Base-by-base conservation (phyloP, 495 filamentous ascomycete species). In the Tirmania nivea region DNA sequence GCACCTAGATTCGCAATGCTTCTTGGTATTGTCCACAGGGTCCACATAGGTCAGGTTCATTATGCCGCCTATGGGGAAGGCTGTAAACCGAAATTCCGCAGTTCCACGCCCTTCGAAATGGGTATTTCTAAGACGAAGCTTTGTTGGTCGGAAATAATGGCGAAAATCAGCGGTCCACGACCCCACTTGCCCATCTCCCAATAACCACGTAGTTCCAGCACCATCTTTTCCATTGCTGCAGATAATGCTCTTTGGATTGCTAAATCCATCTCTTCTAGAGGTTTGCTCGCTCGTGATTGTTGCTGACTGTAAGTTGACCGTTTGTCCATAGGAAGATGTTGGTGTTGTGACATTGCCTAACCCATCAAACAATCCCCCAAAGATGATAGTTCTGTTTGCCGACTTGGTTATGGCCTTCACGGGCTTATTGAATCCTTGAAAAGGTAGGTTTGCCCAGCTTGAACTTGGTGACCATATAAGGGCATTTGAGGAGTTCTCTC, bases 41-140 rank as follows among this genome's bases (percentile, higher is more conserved):
- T 94, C 85, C 48, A 75, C 81, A 57, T 86, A 95, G 37, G 87
- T 94, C 58, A 97, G 74, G 65, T 96, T 95, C 83, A 96, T 86
- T 63, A 96, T 94, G 35, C 92, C 92, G 60, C 81, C 79, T 59
- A 86, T 77, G 6, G 86, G 86, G 34, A 86, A 67, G 17, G 83
- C 79, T 34, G 83, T 83, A 61, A 85, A 87, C 36, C 86, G 75
- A 69, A 84, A 97, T 14, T 77, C 77, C 66, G 82, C 79, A 8
- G 90, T 95, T 34, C 90, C 89, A 53, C 87, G 77, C 52, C 84
- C 86, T 64, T 86, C 78, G 51, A 79, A 72, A 56, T 85, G 80
- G 10, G 92, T 92, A 67, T 97, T 97, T 72, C 85, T 85, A 6
- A 97, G 71, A 19, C 87, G 77, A 36, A 97, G 65, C 63, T 86